Conservation (phyloP, 495 filamentous ascomycete species). For the Talaromyces proteolyticus region DNA sequence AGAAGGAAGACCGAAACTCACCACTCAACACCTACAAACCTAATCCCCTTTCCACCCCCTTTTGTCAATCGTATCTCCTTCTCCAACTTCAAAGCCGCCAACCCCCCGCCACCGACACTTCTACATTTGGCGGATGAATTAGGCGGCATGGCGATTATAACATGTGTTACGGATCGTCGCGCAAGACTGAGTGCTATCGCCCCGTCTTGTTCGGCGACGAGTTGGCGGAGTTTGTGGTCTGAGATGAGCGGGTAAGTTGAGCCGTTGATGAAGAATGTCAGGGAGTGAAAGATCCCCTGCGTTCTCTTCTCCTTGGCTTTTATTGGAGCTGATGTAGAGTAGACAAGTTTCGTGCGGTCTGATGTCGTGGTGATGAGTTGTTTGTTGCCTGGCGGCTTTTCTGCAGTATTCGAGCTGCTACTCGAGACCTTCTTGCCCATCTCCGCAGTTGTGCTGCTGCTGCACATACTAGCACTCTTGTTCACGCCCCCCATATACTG, state of each 20-base stretch:
- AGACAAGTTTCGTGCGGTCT: background rate
- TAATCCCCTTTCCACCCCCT: conserved; percentile 56
- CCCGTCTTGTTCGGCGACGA: conserved; percentile 70
- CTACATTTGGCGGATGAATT: conserved; percentile 12
- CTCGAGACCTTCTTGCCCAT: no score
- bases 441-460: no score
- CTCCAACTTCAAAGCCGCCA: conserved; percentile 77
- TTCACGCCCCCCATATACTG: conserved; percentile 41
- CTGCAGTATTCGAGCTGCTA: no score
- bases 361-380: background rate
- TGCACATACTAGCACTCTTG: background rate
- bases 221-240: conserved; percentile 78
- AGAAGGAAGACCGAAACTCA: conserved; percentile 28
- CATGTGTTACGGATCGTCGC: conserved; percentile 74
- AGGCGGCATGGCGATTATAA: conserved; percentile 68
- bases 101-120: conserved; percentile 64
- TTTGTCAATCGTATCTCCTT: conserved; percentile 69
- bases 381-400: no score
- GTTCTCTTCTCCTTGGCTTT: background rate
- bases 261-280: conserved; percentile 83
- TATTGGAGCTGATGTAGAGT: background rate
- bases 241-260: conserved; percentile 75
- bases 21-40: conserved; percentile 82
- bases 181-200: conserved; percentile 60
- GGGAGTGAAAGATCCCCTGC: conserved; percentile 54